Evolutionary conservation across 495 filamentous ascomycete genomes (phyloP).

Genomic region (Aspergillus asperescens): DNA sequence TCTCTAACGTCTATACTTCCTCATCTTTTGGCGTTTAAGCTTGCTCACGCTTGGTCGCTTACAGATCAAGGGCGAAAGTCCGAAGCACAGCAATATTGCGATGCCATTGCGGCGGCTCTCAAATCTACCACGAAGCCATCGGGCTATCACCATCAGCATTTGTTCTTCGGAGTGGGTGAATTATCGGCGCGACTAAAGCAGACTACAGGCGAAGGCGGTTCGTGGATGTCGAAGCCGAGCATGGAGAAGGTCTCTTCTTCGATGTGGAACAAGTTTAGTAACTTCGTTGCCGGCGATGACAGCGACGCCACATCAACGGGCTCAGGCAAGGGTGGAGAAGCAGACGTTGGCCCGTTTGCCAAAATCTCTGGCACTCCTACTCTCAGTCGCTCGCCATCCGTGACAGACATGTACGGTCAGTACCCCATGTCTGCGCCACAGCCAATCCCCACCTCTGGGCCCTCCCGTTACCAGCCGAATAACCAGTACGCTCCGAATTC

Average conservation of each 20-base stretch:
- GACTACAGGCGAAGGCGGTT: slow-evolving; percentile 65
- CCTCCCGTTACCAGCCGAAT: slow-evolving; percentile 62
- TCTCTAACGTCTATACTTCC: slow-evolving; percentile 58
- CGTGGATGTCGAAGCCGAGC: slow-evolving; percentile 88
- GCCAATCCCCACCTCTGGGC: slow-evolving; percentile 35
- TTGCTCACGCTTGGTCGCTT: slow-evolving; percentile 75
- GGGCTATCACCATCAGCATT: slow-evolving; percentile 69
- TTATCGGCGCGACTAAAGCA: slow-evolving; percentile 75
- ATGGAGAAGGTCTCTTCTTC: slow-evolving; percentile 89
- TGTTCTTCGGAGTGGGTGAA: slow-evolving; percentile 76
- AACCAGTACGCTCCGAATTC: slow-evolving; percentile 44
- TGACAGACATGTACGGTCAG: slow-evolving; percentile 69
- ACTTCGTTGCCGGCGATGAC: slow-evolving; percentile 91
- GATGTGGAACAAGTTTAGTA: slow-evolving; percentile 86
- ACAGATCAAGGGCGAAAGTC: slow-evolving; percentile 75
- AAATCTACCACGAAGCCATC: slow-evolving; percentile 78
- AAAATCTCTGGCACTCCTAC: slow-evolving; percentile 74
- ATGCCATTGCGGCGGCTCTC: slow-evolving; percentile 71
- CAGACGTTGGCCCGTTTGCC: slow-evolving; percentile 71
- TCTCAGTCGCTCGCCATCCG: slow-evolving; percentile 74
- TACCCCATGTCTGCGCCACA: slow-evolving; percentile 36
- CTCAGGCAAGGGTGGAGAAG: slow-evolving; percentile 50
- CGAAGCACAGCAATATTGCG: slow-evolving; percentile 88
- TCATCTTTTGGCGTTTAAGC: slow-evolving; percentile 83
- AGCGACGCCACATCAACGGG: slow-evolving; percentile 56